Percentiles rank a stretch among this genome's conserved stretches.
These are phyloP conservation scores for Gamsiella multidivaricata DNA, from an alignment of 192 early-diverging fungal species.

Conservation along the genomic window DNA sequence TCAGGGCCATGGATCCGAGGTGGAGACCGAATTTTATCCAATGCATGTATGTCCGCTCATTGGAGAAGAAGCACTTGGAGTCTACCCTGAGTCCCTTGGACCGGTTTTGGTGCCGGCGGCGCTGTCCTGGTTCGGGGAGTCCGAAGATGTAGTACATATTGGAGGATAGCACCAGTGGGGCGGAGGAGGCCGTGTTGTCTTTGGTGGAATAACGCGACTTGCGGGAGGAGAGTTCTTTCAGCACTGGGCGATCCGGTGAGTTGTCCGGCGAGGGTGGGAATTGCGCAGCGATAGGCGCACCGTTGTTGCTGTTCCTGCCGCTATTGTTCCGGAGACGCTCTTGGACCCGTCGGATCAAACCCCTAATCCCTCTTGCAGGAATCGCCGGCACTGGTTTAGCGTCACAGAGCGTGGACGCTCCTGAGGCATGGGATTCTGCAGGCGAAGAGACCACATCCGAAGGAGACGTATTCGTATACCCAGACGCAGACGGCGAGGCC, in stretches of 20 bases:
- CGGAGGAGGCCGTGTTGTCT: neutral
- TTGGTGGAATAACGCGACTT: conserved; percentile 11
- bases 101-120: conserved; percentile 3
- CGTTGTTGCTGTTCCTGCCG: neutral
- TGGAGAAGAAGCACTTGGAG: conserved; percentile 88
- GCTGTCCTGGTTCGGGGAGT: too few relatives aligned
- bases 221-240: conserved; percentile 10
- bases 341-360: too few relatives aligned
- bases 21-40: conserved; percentile 82
- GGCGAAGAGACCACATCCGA: too few relatives aligned
- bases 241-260: neutral
- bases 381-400: too few relatives aligned
- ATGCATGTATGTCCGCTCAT: conserved; percentile 88
- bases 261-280: too few relatives aligned
- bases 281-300: too few relatives aligned
- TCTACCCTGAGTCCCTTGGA: conserved; percentile 43
- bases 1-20: conserved; percentile 72
- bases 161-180: neutral
- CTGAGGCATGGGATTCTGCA: too few relatives aligned
- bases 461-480: too few relatives aligned
- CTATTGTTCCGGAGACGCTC: neutral
- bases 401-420: too few relatives aligned
- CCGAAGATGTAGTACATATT: conserved; percentile 10
- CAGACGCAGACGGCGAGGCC: too few relatives aligned
- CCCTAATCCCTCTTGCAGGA: too few relatives aligned